Evolutionary conservation across 371 early-diverging fungal genomes (phyloP).

Genomic region (Batrachochytrium dendrobatidis): DNA sequence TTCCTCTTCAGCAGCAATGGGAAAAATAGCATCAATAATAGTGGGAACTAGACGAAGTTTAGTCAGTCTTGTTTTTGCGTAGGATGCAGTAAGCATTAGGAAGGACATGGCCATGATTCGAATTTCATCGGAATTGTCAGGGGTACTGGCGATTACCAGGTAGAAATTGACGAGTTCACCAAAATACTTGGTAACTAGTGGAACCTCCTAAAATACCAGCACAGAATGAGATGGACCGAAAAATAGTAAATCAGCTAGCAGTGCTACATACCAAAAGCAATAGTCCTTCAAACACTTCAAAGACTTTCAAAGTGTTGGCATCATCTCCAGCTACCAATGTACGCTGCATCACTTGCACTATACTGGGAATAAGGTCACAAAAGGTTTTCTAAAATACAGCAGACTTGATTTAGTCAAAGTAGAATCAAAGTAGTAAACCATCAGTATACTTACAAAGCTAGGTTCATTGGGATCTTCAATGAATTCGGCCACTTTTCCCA

Average conservation of each 20-base stretch:
- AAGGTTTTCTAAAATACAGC: constrained; percentile 42
- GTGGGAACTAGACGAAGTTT: constrained; percentile 69
- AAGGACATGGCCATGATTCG: constrained; percentile 79
- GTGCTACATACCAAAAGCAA: constrained; percentile 51
- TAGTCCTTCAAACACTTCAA: constrained; percentile 76
- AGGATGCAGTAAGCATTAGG: constrained; percentile 73
- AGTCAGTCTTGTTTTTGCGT: constrained; percentile 71
- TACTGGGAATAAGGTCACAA: constrained; percentile 65
- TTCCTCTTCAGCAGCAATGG: constrained; percentile 76
- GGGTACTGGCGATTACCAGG: constrained; percentile 60
- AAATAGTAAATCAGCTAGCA: neutral
- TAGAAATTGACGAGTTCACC: constrained; percentile 72
- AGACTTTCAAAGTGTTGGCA: constrained; percentile 62
- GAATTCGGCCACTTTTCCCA: constrained; percentile 78
- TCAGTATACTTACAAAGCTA: constrained; percentile 17
- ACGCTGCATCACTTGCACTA: constrained; percentile 75
- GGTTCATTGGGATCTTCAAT: constrained; percentile 57
- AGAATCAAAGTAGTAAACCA: neutral
- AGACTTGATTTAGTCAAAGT: constrained; percentile 6
- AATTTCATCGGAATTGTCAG: constrained; percentile 53
- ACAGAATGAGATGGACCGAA: neutral
- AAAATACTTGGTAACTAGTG: constrained; percentile 68
- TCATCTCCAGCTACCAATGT: constrained; percentile 64
- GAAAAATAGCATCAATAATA: constrained; percentile 70
- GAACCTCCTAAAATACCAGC: constrained; percentile 54